phyloP scores from a whole-genome alignment of 106 monocot genomes.

The Phalaenopsis aphrodite region DNA sequence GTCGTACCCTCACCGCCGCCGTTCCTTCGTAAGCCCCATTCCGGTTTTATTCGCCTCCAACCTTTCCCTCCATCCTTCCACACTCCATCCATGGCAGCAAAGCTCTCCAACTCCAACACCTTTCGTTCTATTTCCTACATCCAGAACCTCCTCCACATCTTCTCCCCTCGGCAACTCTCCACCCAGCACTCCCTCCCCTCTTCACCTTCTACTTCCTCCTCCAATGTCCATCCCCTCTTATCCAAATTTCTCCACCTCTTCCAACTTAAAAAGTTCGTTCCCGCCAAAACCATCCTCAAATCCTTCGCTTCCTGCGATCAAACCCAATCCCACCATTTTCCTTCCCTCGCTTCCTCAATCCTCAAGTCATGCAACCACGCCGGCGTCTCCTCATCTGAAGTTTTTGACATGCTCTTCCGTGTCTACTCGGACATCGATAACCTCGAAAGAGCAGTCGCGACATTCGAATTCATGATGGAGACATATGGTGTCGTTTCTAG shows the following conservation, averaged over 20 bases:
- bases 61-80: background rate
- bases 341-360: constrained; percentile 35
- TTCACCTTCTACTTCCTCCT: background rate
- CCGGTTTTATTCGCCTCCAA: no score
- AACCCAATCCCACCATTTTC: constrained; percentile 20
- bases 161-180: background rate
- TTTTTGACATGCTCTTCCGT: constrained; percentile 71
- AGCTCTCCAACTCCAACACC: background rate
- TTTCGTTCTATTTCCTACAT: background rate
- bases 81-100: background rate
- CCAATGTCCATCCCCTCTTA: constrained; percentile 17
- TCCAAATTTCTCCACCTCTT: constrained; percentile 35
- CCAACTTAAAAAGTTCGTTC: constrained; percentile 19
- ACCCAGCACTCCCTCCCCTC: background rate
- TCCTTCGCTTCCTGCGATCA: constrained; percentile 19
- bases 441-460: constrained; percentile 30
- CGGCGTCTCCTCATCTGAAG: constrained; percentile 13
- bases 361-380: constrained; percentile 16
- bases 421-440: constrained; percentile 50
- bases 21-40: no score
- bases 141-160: background rate
- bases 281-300: constrained; percentile 44
- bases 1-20: no score
- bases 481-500: constrained; percentile 34
- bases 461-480: constrained; percentile 41